A percentile compares a stretch with the other conserved stretches of the same genome.
Conservation (phyloP, 2,329 filamentous ascomycete species). For the Plectosphaerella cucumerina region DNA sequence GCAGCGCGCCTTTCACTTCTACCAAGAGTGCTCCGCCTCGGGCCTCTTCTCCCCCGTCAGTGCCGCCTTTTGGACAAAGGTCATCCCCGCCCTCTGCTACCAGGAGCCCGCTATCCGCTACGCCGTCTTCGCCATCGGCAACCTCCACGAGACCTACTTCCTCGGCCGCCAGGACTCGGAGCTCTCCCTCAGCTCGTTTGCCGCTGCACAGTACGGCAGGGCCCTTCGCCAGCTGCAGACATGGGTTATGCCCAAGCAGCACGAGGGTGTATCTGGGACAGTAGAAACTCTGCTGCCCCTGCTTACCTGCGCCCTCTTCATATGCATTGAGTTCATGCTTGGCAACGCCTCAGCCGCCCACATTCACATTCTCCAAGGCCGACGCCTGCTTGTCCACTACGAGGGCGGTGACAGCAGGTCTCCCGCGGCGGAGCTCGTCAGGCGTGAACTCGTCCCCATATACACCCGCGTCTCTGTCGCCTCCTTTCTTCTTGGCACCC, state of each 20-base stretch:
- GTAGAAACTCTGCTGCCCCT: slow-evolving; percentile 24
- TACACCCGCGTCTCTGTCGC: slow-evolving; percentile 37
- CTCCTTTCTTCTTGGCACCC: slow-evolving; percentile 32
- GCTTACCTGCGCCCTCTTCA: slow-evolving; percentile 45
- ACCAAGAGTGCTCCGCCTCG: slow-evolving; percentile 29
- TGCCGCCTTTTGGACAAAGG: slow-evolving; percentile 34
- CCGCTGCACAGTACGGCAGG: slow-evolving; percentile 42
- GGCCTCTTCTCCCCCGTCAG: slow-evolving; percentile 33
- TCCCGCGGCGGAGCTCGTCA: slow-evolving; percentile 29
- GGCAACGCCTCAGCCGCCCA: slow-evolving; percentile 41
- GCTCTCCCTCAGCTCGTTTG: slow-evolving; percentile 23
- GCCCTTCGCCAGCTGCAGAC: slow-evolving; percentile 31
- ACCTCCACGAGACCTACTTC: slow-evolving; percentile 33
- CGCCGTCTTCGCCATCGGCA: slow-evolving; percentile 45
- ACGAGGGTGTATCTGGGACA: slow-evolving; percentile 22
- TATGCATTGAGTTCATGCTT: slow-evolving; percentile 50
- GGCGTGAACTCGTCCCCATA: slow-evolving; percentile 35
- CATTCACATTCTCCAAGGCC: slow-evolving; percentile 38
- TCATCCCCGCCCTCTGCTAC: slow-evolving; percentile 42
- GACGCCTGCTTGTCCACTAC: slow-evolving; percentile 28
- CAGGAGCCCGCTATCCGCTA: slow-evolving; percentile 42
- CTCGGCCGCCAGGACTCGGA: neutral
- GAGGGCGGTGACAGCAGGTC: slow-evolving; percentile 14
- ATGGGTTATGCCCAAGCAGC: slow-evolving; percentile 20
- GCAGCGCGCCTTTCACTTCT: slow-evolving; percentile 25